Evolutionary conservation across 1,139 yeast species (phyloP).

Genomic region (Ogataea hybrid): DNA sequence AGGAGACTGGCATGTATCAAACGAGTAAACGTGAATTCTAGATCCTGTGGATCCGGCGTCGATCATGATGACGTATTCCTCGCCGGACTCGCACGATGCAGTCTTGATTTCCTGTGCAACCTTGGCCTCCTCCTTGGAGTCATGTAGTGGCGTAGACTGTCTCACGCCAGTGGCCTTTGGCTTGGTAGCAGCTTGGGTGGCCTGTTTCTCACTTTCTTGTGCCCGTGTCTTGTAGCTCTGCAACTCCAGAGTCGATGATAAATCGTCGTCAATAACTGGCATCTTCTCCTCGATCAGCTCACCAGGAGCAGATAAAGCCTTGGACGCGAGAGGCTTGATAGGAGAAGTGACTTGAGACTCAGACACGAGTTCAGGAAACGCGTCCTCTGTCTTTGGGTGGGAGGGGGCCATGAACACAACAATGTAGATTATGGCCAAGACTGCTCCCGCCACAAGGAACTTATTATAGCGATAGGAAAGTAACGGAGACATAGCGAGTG

Average conservation of each 20-base stretch:
- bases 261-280: background rate
- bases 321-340: slow-evolving; percentile 1
- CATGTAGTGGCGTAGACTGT: slow-evolving; percentile 8
- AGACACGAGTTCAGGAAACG: slow-evolving; percentile 1
- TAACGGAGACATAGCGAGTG: slow-evolving; percentile 14
- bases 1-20: slow-evolving; percentile 79
- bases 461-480: slow-evolving; percentile 19
- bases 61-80: slow-evolving; percentile 75
- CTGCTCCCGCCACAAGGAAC: slow-evolving; percentile 17
- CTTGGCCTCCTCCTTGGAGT: slow-evolving; percentile 15
- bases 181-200: slow-evolving; percentile 16
- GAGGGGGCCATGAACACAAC: slow-evolving; percentile 16
- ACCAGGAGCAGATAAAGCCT: background rate
- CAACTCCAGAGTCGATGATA: background rate
- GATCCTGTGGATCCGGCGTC: slow-evolving; percentile 99
- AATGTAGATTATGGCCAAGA: slow-evolving; percentile 14
- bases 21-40: slow-evolving; percentile 89
- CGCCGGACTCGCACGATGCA: slow-evolving; percentile 18
- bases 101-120: slow-evolving; percentile 11
- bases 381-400: slow-evolving; percentile 9
- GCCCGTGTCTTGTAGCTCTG: background rate
- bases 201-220: background rate
- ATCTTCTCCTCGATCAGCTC: background rate
- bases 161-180: slow-evolving; percentile 5
- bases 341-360: background rate